phyloP scores from a whole-genome alignment of 2,329 filamentous ascomycete species.

The Aureobasidium vineae region DNA sequence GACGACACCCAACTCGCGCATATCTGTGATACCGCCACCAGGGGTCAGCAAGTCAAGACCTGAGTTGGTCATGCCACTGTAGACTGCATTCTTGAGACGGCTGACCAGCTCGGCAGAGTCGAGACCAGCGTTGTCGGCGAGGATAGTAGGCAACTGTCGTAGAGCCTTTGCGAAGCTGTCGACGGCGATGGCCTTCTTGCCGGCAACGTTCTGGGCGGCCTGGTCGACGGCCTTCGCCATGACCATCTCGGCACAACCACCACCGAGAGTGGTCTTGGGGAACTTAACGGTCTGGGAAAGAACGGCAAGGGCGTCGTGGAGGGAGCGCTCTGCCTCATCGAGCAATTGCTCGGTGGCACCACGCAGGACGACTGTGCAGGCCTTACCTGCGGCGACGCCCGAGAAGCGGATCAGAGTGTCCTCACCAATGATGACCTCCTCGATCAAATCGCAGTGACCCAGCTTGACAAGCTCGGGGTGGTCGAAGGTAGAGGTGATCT shows the following conservation, averaged over 20 bases:
- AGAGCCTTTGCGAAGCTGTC: slow-evolving; percentile 85
- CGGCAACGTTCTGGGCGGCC: slow-evolving; percentile 87
- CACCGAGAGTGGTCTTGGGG: slow-evolving; percentile 88
- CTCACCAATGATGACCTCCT: slow-evolving; percentile 98
- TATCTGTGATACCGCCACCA: slow-evolving; percentile 89
- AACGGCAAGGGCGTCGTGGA: slow-evolving; percentile 94
- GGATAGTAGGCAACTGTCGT: slow-evolving; percentile 89
- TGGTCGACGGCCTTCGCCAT: slow-evolving; percentile 98
- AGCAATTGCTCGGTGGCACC: slow-evolving; percentile 96
- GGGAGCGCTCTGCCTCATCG: slow-evolving; percentile 91
- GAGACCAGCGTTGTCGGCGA: slow-evolving; percentile 95
- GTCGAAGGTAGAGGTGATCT: slow-evolving; percentile 97
- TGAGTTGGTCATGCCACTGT: slow-evolving; percentile 89
- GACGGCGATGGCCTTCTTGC: slow-evolving; percentile 94
- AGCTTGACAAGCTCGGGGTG: slow-evolving; percentile 97
- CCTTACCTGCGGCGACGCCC: slow-evolving; percentile 86
- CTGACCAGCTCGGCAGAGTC: slow-evolving; percentile 94
- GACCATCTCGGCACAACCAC: slow-evolving; percentile 96
- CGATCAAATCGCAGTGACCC: slow-evolving; percentile 90
- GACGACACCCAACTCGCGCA: slow-evolving; percentile 91
- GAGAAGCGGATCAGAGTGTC: slow-evolving; percentile 98
- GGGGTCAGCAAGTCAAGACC: slow-evolving; percentile 86
- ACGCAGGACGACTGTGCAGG: slow-evolving; percentile 94
- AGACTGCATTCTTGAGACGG: slow-evolving; percentile 87
- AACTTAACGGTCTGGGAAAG: slow-evolving; percentile 95